Base-by-base conservation (phyloP, 768 basidiomycete genomes). In the Royoungia palumana region DNA sequence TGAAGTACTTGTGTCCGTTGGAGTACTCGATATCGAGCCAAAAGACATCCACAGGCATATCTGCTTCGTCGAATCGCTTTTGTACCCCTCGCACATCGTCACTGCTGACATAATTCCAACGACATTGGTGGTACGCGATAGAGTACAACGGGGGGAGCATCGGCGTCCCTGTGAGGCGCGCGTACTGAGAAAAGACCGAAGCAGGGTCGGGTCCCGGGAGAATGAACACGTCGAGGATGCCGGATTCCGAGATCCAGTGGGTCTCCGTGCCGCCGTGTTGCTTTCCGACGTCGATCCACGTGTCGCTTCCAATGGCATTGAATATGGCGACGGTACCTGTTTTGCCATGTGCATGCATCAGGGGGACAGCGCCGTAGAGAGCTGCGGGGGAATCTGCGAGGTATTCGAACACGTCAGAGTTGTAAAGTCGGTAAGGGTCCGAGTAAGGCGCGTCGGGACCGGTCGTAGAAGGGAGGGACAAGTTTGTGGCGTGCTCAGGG, bases 1-100 rank as follows among this genome's bases (percentile, higher is more conserved):
- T 89, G 67, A 98, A 93, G 76, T 99, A 98, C 67, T 92, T 87
- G 71, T 96, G 92, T 38, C 92, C 91, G 37, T 87, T 83, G 0
- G 94, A 74, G 67, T 96, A 96, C 65, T 96, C 95, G 59, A 98
- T 96, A 69, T 96, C 95, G 36, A 97, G 78, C 95, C 94, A 97
- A 63, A 97, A 85, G 4, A 94, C 93, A 61, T 97, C 95, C 12
- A 98, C 82, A 0, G 96, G 96, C 49, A 97, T 91, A 58, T 95
- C 89, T 35, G 87, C 89, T 57, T 94, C 90, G 50, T 99, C 96
- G 60, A 99, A 96, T 44, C 85, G 76, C 61, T 73, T 78, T 68
- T 94, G 87, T 9, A 98, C 92, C 5, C 79, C 75, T 11, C 91
- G 77, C 9, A 99, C 77, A 66, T 97, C 96, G 11, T 87, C 82